A percentile compares a stretch with the other conserved stretches of the same genome.
phyloP scores from a whole-genome alignment of 495 filamentous ascomycete species.

The Xylaria grammica region DNA sequence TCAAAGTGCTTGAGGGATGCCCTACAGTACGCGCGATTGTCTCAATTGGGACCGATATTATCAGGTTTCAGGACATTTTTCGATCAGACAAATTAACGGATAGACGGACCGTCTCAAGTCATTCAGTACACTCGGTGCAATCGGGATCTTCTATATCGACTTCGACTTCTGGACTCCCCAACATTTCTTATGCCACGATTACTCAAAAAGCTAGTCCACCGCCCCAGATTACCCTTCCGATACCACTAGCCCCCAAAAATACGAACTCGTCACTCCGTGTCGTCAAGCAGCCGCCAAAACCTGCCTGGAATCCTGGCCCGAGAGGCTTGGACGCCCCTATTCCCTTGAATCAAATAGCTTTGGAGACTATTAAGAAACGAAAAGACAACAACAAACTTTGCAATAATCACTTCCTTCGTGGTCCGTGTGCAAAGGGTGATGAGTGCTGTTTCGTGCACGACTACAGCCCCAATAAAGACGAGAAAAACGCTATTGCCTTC shows the following conservation, averaged over 20 bases:
- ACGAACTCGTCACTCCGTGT: conserved; percentile 19
- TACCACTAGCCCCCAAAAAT: conserved; percentile 25
- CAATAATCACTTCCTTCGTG: conserved; percentile 82
- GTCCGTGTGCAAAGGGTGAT: conserved; percentile 72
- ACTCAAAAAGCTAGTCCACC: conserved; percentile 42
- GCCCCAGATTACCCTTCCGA: conserved; percentile 42
- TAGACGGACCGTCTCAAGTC: conserved; percentile 27
- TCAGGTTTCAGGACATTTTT: conserved; percentile 69
- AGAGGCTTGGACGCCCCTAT: conserved; percentile 58
- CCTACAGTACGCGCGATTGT: conserved; percentile 71
- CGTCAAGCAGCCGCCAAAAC: conserved; percentile 19
- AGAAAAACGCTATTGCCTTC: conserved; percentile 69
- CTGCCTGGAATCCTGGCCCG: conserved; percentile 57
- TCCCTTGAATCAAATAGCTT: conserved; percentile 56
- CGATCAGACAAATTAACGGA: conserved; percentile 61
- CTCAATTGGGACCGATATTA: conserved; percentile 59
- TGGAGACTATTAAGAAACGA: conserved; percentile 77
- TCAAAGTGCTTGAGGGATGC: conserved; percentile 77
- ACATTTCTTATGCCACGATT: conserved; percentile 41
- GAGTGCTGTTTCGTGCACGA: conserved; percentile 78
- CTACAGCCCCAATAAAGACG: conserved; percentile 69
- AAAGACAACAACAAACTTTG: conserved; percentile 79
- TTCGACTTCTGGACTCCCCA: conserved; percentile 21
- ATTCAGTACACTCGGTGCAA: conserved; percentile 43
- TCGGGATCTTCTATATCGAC: conserved; percentile 41